These are phyloP conservation scores for Dactylellina drechsleri DNA, from an alignment of 2,329 filamentous ascomycete species.

Conservation along the genomic window DNA sequence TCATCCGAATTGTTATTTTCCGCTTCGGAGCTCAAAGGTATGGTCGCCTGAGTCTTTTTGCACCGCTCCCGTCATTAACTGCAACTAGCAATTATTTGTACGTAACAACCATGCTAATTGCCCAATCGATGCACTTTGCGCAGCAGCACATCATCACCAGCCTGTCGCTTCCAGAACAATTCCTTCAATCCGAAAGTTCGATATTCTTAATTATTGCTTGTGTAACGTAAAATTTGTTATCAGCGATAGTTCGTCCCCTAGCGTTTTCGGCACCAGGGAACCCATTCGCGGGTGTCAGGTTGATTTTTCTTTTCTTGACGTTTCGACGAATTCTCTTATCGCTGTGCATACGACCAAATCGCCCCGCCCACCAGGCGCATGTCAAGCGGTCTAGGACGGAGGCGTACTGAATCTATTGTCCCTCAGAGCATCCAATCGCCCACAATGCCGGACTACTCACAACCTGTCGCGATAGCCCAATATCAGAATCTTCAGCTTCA, in stretches of 20 bases:
- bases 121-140: slow-evolving; percentile 51
- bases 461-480: slow-evolving; percentile 53
- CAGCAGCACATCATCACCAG: slow-evolving; percentile 53
- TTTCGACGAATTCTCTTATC: slow-evolving; percentile 27
- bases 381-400: slow-evolving; percentile 39
- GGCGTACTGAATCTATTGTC: slow-evolving; percentile 28
- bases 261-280: slow-evolving; percentile 42
- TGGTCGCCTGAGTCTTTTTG: slow-evolving; percentile 41
- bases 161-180: slow-evolving; percentile 53
- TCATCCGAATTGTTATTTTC: slow-evolving; percentile 42
- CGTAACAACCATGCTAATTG: slow-evolving; percentile 54
- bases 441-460: slow-evolving; percentile 50
- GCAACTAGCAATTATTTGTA: slow-evolving; percentile 53
- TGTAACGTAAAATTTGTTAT: slow-evolving; percentile 50
- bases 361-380: slow-evolving; percentile 47
- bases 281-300: slow-evolving; percentile 11
- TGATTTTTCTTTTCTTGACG: slow-evolving; percentile 37
- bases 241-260: slow-evolving; percentile 41
- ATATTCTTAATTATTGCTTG: slow-evolving; percentile 30
- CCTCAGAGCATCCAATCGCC: slow-evolving; percentile 32
- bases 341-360: slow-evolving; percentile 47
- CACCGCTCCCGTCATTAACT: slow-evolving; percentile 14
- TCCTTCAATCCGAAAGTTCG: slow-evolving; percentile 29
- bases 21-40: slow-evolving; percentile 39
- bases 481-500: slow-evolving; percentile 54